Evolutionary conservation across 371 early-diverging fungal genomes (phyloP).

Genomic region (Fennellomyces sp.): DNA sequence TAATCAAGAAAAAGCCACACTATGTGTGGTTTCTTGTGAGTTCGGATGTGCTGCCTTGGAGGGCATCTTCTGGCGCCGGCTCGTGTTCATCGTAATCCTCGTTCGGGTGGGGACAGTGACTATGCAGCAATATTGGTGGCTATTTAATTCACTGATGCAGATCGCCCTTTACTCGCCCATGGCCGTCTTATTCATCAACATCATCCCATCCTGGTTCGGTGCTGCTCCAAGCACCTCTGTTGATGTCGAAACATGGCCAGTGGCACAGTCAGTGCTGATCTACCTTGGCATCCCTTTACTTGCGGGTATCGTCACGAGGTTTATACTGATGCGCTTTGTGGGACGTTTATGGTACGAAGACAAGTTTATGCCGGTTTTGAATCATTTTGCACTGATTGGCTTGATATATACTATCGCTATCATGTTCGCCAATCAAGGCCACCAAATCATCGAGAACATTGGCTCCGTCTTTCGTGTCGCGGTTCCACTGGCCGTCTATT

Average conservation of each 20-base stretch:
- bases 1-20: too few species aligned
- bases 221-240: conserved; percentile 31
- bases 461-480: conserved; percentile 63
- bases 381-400: conserved; percentile 61
- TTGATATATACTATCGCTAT: conserved; percentile 70
- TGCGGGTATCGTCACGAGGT: conserved; percentile 63
- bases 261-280: conserved; percentile 62
- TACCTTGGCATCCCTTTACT: conserved; percentile 73
- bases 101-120: conserved; percentile 64
- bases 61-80: conserved; percentile 64
- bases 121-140: conserved; percentile 74
- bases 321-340: conserved; percentile 27
- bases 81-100: too few species aligned
- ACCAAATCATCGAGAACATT: conserved; percentile 64
- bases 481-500: conserved; percentile 72
- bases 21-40: too few species aligned
- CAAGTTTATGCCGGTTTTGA: conserved; percentile 55
- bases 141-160: conserved; percentile 71
- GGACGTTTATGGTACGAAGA: conserved; percentile 58
- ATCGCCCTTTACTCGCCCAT: conserved; percentile 67
- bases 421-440: conserved; percentile 78
- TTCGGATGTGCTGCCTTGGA: too few species aligned
- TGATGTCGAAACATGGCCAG: conserved; percentile 57
- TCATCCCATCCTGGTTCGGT: conserved; percentile 52
- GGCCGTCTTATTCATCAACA: conserved; percentile 57